A percentile compares a stretch with the other conserved stretches of the same genome.
phyloP scores from a whole-genome alignment of 164 flowering plant species.

The Dillenia suffruticosa region DNA sequence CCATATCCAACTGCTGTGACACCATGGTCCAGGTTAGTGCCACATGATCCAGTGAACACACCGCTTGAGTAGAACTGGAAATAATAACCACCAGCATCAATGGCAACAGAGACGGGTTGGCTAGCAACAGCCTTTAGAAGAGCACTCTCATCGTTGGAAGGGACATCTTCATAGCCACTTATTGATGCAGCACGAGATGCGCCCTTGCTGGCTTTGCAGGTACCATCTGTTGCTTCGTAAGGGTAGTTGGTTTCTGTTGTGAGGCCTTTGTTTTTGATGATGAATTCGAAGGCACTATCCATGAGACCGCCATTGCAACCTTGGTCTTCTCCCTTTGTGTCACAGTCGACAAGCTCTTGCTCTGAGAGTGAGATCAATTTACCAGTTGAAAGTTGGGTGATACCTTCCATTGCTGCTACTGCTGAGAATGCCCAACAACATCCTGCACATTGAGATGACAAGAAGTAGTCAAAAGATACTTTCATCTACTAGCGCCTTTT shows the following conservation, averaged over 20 bases:
- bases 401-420: conserved; percentile 15
- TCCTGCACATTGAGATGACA: conserved; percentile 2
- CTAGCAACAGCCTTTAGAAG: conserved; percentile 12
- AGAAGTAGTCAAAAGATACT: no score
- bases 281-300: conserved; percentile 12
- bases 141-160: conserved; percentile 7
- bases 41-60: conserved; percentile 11
- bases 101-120: conserved; percentile 26
- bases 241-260: conserved; percentile 13
- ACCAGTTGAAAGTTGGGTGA: conserved; percentile 4
- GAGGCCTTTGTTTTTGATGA: conserved; percentile 6
- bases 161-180: conserved; percentile 7
- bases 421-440: conserved; percentile 5
- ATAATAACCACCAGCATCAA: conserved; percentile 5
- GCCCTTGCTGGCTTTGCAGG: not conserved
- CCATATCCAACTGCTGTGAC: conserved; percentile 24
- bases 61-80: conserved; percentile 19
- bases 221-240: conserved; percentile 2
- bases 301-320: conserved; percentile 8
- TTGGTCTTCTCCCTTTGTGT: not conserved
- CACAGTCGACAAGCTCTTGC: conserved; percentile 16
- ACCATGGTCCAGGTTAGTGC: conserved; percentile 12
- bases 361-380: conserved; percentile 10
- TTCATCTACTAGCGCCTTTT: no score
- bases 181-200: not conserved